These are phyloP conservation scores for Sporobolus alterniflorus DNA, from an alignment of 202 grass and related monocot species.

Conservation along the genomic window DNA sequence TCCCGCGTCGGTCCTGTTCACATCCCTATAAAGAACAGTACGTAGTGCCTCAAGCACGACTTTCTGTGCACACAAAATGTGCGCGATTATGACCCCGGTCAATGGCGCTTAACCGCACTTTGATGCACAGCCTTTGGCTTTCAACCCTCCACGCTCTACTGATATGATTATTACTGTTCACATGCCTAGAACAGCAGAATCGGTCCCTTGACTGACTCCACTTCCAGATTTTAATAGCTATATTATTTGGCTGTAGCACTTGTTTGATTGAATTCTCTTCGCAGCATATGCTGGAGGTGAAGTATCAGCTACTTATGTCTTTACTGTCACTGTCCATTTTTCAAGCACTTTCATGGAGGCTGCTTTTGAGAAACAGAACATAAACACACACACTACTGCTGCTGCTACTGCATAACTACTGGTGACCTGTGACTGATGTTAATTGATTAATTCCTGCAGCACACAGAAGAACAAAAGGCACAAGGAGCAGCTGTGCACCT, in stretches of 20 bases:
- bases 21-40: constrained; percentile 44
- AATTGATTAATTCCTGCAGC: neutral
- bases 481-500: neutral
- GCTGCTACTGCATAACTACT: too few species aligned
- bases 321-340: neutral
- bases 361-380: neutral
- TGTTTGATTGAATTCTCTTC: neutral
- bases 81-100: constrained; percentile 44
- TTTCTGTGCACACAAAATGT: constrained; percentile 21
- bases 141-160: constrained; percentile 6
- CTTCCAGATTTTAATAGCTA: neutral
- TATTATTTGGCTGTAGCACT: too few species aligned
- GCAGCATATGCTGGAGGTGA: neutral
- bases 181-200: neutral
- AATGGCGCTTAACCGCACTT: constrained; percentile 51
- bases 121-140: constrained; percentile 43
- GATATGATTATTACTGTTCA: constrained; percentile 27
- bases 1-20: neutral
- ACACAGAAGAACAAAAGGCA: neutral
- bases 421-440: constrained; percentile 16
- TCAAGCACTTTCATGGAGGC: neutral
- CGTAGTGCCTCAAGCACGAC: neutral
- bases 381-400: neutral
- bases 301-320: neutral
- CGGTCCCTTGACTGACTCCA: neutral